Evolutionary conservation across 345 rosid species (phyloP), one percentile per base, ranked within the genome.

Genomic region (Mercurialis annua): DNA sequence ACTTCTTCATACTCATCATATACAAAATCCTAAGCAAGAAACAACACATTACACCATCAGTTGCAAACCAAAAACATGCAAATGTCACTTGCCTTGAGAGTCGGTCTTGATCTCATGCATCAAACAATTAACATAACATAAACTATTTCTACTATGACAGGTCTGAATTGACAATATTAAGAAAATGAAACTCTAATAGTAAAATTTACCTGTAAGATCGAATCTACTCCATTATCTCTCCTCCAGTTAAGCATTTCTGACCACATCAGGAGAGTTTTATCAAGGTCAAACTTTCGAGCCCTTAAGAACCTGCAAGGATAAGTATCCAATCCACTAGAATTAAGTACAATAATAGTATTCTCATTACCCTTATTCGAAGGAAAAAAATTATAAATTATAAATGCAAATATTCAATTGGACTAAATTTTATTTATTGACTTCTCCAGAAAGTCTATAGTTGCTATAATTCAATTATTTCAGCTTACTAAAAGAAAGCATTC

Each of bases 241-340:
- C 98, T 90, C 98, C 96, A 93, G 58, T 86, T 85, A 48, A 90
- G 81, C 98, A 93, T 93, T 27, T 85, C 92, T 73, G 84, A 87
- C 98, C 98, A 93, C 98, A 93, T 93, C 64, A 83, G 82, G 47
- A 84, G 47, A 26, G 98, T 77, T 87, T 86, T 90, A 60, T 89
- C 96, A 30, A 73, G 50, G 78, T 89, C 95, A 75, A 93, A 90
- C 52, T 82, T 87, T 79, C 97, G 88, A 51, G 98, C 96, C 74
- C 89, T 90, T 56, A 93, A 71, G 78, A 93, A 93, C 76, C 98
- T 93, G 80, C 74, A 65, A 60, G 38, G 62, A 23, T 21, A 62
- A 20, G 58, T 52, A 46, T 55, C 51, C 69, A 67, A 14, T 46
- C 23, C 36, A 63, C 66, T 43, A 16, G 17, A 36, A 42, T 43